phyloP scores from a whole-genome alignment of 208 protist genomes.

The Plasmodiophora brassicae region DNA sequence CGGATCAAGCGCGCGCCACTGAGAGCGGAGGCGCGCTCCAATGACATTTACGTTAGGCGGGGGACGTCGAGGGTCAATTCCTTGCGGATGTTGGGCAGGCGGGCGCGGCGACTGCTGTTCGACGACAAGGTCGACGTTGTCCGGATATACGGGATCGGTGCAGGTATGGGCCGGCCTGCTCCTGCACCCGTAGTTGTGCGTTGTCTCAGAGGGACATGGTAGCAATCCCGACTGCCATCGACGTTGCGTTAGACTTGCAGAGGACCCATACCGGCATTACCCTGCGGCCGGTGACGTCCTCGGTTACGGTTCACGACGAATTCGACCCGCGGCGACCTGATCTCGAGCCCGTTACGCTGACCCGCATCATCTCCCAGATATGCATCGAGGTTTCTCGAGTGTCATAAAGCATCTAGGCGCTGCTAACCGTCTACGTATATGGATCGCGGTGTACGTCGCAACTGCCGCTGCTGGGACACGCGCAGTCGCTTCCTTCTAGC shows the following conservation, averaged over 20 bases:
- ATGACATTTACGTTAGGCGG: constrained; percentile 15
- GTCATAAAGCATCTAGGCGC: too few species aligned
- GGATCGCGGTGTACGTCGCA: too few species aligned
- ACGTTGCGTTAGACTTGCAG: background rate
- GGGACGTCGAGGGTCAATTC: background rate
- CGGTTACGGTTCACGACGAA: background rate
- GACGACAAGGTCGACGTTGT: background rate
- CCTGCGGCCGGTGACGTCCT: background rate
- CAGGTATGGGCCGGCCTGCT: background rate
- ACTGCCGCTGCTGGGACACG: too few species aligned
- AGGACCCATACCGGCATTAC: background rate
- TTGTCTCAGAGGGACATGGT: background rate
- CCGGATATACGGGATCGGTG: background rate
- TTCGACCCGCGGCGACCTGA: background rate
- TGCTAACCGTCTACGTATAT: too few species aligned
- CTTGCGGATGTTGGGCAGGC: background rate
- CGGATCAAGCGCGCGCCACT: background rate
- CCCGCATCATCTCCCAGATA: background rate
- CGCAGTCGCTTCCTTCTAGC: too few species aligned
- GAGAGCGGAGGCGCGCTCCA: constrained; percentile 1
- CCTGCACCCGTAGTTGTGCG: background rate
- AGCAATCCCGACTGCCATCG: background rate
- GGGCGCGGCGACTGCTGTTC: background rate
- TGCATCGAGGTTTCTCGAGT: constrained; percentile 19
- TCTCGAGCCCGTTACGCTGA: background rate